A percentile compares a stretch with the other conserved stretches of the same genome.
Conservation (phyloP, 1,284 basidiomycete genomes). For the Anthracocystis panici-leucophaei region DNA sequence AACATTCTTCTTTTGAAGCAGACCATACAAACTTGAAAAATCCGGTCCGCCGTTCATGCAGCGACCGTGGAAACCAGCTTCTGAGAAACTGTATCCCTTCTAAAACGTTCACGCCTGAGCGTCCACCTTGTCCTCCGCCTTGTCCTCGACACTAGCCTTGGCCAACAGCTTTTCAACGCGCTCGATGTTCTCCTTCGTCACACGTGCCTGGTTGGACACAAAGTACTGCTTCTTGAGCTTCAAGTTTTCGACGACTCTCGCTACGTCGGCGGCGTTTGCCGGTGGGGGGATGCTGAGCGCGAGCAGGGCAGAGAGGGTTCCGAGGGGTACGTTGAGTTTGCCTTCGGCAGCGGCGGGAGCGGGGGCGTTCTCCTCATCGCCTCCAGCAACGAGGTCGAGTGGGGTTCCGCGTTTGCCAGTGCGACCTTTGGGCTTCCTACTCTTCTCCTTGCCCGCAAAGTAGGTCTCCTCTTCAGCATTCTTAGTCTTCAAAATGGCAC, state of each 20-base stretch:
- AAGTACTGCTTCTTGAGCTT: slow-evolving; percentile 96
- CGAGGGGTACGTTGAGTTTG: slow-evolving; percentile 82
- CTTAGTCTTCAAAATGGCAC: slow-evolving; percentile 81
- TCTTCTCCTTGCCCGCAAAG: slow-evolving; percentile 81
- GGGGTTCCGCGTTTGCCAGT: slow-evolving; percentile 49
- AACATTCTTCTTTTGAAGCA: no score
- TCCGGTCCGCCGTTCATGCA: no score
- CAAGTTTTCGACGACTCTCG: slow-evolving; percentile 87
- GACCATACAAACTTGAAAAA: no score
- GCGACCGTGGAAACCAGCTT: no score
- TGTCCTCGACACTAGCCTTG: slow-evolving; percentile 32
- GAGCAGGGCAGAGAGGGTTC: slow-evolving; percentile 87
- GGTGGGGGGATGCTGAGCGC: slow-evolving; percentile 91
- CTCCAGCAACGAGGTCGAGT: slow-evolving; percentile 36
- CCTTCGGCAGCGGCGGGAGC: slow-evolving; percentile 65
- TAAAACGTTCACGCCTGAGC: slow-evolving; percentile 1
- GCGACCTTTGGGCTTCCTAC: slow-evolving; percentile 75
- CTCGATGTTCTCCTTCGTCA: slow-evolving; percentile 71
- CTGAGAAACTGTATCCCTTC: neutral
- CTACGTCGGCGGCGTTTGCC: slow-evolving; percentile 80
- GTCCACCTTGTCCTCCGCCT: slow-evolving; percentile 8
- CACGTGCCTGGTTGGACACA: slow-evolving; percentile 75
- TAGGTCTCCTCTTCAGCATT: slow-evolving; percentile 79
- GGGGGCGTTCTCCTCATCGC: slow-evolving; percentile 28
- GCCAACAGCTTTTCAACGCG: slow-evolving; percentile 63